phyloP scores from a whole-genome alignment of 2,329 filamentous ascomycete genomes.

The Ophiocordyceps camponoti-floridani region DNA sequence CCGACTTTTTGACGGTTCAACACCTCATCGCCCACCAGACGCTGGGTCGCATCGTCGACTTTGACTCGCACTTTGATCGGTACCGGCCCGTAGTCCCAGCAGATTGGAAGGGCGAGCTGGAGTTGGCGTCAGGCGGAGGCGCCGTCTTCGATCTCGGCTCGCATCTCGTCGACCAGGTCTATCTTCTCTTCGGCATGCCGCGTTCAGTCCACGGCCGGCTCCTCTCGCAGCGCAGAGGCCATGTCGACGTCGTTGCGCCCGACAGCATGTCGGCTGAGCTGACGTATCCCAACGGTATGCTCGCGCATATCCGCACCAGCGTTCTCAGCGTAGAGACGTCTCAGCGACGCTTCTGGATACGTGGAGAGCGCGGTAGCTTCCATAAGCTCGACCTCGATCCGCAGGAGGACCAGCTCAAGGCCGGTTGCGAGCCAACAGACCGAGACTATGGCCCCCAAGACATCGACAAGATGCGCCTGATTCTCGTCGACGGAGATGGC shows the following conservation, averaged over 20 bases:
- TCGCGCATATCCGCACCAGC: conserved; percentile 52
- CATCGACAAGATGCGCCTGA: conserved; percentile 39
- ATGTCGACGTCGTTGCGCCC: conserved; percentile 26
- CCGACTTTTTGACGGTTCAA: conserved; percentile 54
- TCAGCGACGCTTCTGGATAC: conserved; percentile 61
- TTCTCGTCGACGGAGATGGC: conserved; percentile 32
- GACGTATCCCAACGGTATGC: conserved; percentile 42
- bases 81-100: conserved; percentile 41
- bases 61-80: conserved; percentile 66
- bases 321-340: conserved; percentile 49
- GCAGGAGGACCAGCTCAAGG: conserved; percentile 58
- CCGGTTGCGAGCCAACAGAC: conserved; percentile 42
- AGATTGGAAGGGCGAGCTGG: conserved; percentile 48
- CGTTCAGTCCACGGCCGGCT: conserved; percentile 48
- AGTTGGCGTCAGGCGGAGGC: conserved; percentile 43
- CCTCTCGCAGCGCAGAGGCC: conserved; percentile 41
- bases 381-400: conserved; percentile 54
- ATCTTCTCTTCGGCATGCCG: conserved; percentile 52
- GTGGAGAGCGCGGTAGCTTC: conserved; percentile 57
- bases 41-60: conserved; percentile 58
- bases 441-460: conserved; percentile 47
- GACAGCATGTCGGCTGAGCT: conserved; percentile 47
- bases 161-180: conserved; percentile 60
- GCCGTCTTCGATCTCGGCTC: conserved; percentile 59
- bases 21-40: conserved; percentile 39